Evolutionary conservation across 2,329 filamentous ascomycete genomes (phyloP), one percentile per base, ranked within the genome.

Genomic region (Sporothrix sp.): DNA sequence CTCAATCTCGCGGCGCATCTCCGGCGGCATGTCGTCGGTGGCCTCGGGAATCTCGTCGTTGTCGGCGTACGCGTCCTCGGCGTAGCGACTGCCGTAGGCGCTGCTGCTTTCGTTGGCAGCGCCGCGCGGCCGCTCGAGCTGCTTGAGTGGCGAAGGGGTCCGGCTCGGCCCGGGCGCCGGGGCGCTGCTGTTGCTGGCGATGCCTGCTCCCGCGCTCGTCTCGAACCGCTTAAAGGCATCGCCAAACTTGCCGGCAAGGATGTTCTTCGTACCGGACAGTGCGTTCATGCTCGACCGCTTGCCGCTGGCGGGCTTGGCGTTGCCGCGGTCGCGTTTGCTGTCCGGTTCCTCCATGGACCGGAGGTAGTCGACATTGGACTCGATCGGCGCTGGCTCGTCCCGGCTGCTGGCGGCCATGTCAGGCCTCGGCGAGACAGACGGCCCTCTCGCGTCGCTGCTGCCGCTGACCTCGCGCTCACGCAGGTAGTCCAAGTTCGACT

Each of bases 171-270:
- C 61, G n/a, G 58, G 63, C 14, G 59, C 60, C 10, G 58, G 56
- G 20, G 32, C 43, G 52, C 58, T 58, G 54, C 39, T 56, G 60
- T 61, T 67, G 37, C n/a, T 23, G 60, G 11, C 57, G 56, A 42
- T 20, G 59, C 61, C 66, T 53, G 72, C 76, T 2, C 50, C 35
- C 14, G 52, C 48, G 23, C n/a, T 57, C 4, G 47, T 49, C 65
- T 98, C 93, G 58, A 97, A 97, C 6, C 85, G 79, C 61, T 91
- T 88, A 69, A 97, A 96, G 3, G 91, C 90, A 60, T 96, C 90
- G 1, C 90, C 88, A 64, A 97, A 96, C 58, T 85, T 88, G 21
- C 89, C 87, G 5, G 82, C 84, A n/a, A 96, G 72, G 33, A 95
- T 80, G 52, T 81, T 87, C 66, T 93, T 95, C 23, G 85, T 85